Evolutionary conservation across 2,329 filamentous ascomycete species (phyloP).

Genomic region (Trichoderma koningiopsis): DNA sequence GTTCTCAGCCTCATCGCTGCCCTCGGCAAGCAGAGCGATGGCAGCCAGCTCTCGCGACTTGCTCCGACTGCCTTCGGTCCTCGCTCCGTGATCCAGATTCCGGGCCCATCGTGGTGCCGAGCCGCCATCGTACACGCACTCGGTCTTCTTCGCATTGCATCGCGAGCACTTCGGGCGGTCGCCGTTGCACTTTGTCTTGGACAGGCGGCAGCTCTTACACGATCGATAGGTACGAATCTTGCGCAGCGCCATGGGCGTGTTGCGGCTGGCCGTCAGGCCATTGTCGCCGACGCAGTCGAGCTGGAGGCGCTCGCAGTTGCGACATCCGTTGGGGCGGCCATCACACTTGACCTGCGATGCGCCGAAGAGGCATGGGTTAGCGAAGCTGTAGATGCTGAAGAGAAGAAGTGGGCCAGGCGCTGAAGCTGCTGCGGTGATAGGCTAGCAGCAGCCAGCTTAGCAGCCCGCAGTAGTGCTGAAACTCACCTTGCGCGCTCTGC

Average conservation of each 20-base stretch:
- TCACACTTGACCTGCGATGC: constrained; percentile 45
- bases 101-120: constrained; percentile 43
- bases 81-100: constrained; percentile 34
- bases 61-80: constrained; percentile 20
- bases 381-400: background rate
- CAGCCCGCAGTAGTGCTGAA: background rate
- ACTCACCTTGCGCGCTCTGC: constrained; percentile 45
- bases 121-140: constrained; percentile 45
- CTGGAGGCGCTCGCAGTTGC: constrained; percentile 47
- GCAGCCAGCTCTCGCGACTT: constrained; percentile 21
- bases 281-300: constrained; percentile 45
- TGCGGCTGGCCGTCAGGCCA: constrained; percentile 34
- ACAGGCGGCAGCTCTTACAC: constrained; percentile 44
- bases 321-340: constrained; percentile 45
- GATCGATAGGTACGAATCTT: constrained; percentile 47
- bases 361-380: constrained; percentile 20
- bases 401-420: background rate
- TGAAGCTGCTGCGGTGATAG: background rate
- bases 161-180: constrained; percentile 44
- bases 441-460: background rate
- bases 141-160: constrained; percentile 39
- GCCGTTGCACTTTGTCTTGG: constrained; percentile 48
- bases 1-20: background rate
- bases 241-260: constrained; percentile 37
- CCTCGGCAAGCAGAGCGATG: constrained; percentile 19